Percentiles rank a stretch among this genome's conserved stretches.
Evolutionary conservation across 78 protist genomes (phyloP).

Genomic region (Pigoraptor vietnamica): DNA sequence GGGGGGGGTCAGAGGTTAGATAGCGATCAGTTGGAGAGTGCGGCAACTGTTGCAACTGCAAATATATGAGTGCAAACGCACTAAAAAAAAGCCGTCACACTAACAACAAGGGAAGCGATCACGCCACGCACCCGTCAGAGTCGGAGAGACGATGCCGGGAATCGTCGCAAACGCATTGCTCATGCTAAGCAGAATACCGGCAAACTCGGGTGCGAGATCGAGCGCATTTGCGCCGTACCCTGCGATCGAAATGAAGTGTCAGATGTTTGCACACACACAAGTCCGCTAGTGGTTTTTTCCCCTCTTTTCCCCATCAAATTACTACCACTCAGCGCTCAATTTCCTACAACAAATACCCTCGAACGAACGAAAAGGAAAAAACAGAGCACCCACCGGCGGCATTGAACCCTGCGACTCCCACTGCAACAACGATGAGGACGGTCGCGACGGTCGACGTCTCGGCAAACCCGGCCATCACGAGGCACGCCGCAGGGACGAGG

Average conservation of each 20-base stretch:
- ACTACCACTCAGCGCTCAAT: background rate
- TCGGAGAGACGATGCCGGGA: conserved; percentile 20
- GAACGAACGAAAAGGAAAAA: no score
- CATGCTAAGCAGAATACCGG: conserved; percentile 18
- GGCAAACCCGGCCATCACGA: background rate
- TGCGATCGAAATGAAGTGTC: no score
- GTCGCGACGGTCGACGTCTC: background rate
- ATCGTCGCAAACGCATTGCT: conserved; percentile 24
- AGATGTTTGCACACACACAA: no score
- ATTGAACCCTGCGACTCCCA: background rate
- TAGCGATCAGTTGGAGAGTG: no score
- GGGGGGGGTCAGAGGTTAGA: no score
- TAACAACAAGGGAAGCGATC: no score
- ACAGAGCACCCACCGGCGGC: background rate
- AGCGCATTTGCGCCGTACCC: conserved; percentile 8
- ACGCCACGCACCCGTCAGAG: conserved; percentile 1
- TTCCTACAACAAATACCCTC: background rate
- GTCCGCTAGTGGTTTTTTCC: no score
- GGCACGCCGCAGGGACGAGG: background rate
- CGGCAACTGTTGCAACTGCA: no score
- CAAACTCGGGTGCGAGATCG: conserved; percentile 37
- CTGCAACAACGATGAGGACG: background rate
- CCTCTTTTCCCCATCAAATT: no score
- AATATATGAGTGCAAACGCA: no score
- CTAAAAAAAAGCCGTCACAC: no score